Conservation (phyloP, 352 stramenopile species). For the Phytophthora cactorum region DNA sequence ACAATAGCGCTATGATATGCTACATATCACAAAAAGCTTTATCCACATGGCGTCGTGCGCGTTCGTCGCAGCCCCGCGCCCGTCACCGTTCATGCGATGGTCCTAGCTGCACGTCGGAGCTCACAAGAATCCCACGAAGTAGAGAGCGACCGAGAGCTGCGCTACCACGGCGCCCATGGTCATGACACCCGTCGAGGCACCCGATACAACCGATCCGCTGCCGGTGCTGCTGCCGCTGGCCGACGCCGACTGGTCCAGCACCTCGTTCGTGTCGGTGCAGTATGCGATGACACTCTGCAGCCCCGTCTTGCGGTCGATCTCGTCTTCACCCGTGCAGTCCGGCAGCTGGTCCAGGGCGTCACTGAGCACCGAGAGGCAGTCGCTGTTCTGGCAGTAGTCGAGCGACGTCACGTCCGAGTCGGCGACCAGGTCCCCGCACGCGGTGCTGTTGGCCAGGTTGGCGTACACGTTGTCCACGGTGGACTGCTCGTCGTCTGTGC, state of each 20-base stretch:
- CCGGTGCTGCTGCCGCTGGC: constrained; percentile 10
- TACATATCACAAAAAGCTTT: neutral
- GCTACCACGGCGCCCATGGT: constrained; percentile 1
- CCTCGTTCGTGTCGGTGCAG: constrained; percentile 25
- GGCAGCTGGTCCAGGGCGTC: constrained; percentile 33
- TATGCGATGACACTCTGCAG: constrained; percentile 32
- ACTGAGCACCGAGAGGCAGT: constrained; percentile 35
- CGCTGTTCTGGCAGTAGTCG: constrained; percentile 39
- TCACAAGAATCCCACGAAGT: constrained; percentile 28
- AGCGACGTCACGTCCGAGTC: constrained; percentile 38
- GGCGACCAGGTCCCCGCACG: constrained; percentile 31
- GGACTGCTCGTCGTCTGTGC: constrained; percentile 35
- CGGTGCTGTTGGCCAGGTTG: constrained; percentile 25
- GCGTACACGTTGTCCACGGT: constrained; percentile 39
- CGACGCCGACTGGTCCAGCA: constrained; percentile 28
- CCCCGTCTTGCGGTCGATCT: constrained; percentile 34
- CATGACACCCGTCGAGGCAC: constrained; percentile 10
- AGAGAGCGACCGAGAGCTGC: constrained; percentile 24
- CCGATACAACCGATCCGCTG: constrained; percentile 18
- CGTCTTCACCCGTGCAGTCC: constrained; percentile 39
- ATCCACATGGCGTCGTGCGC: neutral
- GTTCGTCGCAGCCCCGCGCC: neutral
- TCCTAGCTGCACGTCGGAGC: neutral
- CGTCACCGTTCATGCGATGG: neutral
- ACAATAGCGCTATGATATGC: neutral